Conservation (phyloP, 176 grass and related monocot genomes). For the Miscanthus lutarioriparius region DNA sequence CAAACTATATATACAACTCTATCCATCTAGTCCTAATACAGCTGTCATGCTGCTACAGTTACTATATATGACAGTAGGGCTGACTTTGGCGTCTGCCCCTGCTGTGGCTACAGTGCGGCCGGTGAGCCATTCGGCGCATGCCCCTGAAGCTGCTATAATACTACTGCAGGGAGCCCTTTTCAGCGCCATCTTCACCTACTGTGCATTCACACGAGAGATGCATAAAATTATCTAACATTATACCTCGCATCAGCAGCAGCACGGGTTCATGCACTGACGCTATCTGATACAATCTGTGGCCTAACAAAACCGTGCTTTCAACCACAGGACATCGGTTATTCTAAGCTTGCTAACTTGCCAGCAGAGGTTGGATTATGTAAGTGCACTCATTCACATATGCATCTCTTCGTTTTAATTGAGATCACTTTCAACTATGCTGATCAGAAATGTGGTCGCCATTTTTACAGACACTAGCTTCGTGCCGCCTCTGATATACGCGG, state of each 20-base stretch:
- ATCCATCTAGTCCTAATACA: no score
- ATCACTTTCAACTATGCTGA: not conserved
- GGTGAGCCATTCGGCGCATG: no score
- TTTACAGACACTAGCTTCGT: slow-evolving; percentile 86
- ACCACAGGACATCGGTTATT: slow-evolving; percentile 83
- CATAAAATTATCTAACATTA: no score
- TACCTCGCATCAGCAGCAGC: not conserved
- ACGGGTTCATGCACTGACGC: not conserved
- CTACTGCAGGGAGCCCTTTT: no score
- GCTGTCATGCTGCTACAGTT: no score
- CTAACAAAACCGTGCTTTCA: not conserved
- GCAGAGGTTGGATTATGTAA: slow-evolving; percentile 81
- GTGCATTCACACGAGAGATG: no score
- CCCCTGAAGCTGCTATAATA: no score
- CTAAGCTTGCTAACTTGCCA: slow-evolving; percentile 73
- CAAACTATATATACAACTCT: no score
- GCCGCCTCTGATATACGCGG: slow-evolving; percentile 74
- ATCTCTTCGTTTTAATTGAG: not conserved
- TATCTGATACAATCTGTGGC: not conserved
- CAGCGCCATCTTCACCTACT: no score
- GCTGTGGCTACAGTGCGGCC: no score
- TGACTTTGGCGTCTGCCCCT: no score
- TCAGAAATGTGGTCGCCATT: not conserved
- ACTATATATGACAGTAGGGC: no score
- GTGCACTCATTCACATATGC: slow-evolving; percentile 23